Percentiles rank a stretch among this genome's conserved stretches.
Conservation (phyloP, 768 basidiomycete species). For the Macrolepiota fuliginosa region DNA sequence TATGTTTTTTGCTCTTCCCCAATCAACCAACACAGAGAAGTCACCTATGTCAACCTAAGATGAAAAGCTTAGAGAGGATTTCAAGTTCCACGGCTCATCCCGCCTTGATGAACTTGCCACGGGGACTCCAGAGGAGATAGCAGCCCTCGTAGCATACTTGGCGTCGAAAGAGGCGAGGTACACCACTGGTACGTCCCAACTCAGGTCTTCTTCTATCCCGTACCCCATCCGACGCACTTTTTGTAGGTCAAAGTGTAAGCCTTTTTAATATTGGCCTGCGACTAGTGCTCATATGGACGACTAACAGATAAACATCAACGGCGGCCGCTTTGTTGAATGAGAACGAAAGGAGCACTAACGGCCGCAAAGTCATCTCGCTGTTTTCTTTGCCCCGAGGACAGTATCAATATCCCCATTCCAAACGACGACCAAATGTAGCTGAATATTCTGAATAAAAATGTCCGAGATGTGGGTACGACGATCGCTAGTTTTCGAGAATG, state of each 20-base stretch:
- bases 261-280: background rate
- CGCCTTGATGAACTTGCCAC: background rate
- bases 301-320: constrained; percentile 8
- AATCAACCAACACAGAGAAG: background rate
- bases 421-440: background rate
- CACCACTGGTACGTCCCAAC: constrained; percentile 17
- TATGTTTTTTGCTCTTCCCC: background rate
- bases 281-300: background rate
- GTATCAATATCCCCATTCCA: background rate
- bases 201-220: background rate
- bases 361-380: constrained; percentile 2
- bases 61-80: background rate
- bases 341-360: background rate
- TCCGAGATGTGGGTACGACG: background rate
- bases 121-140: constrained; percentile 16
- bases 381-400: background rate
- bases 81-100: background rate
- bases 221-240: background rate
- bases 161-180: constrained; percentile 19
- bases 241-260: background rate
- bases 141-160: constrained; percentile 20
- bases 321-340: constrained; percentile 14
- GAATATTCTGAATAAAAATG: background rate
- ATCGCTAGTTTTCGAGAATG: too few relatives aligned
- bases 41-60: background rate